Evolutionary conservation across 2,329 filamentous ascomycete species (phyloP).

Genomic region (Pseudogymnoascus sp.): DNA sequence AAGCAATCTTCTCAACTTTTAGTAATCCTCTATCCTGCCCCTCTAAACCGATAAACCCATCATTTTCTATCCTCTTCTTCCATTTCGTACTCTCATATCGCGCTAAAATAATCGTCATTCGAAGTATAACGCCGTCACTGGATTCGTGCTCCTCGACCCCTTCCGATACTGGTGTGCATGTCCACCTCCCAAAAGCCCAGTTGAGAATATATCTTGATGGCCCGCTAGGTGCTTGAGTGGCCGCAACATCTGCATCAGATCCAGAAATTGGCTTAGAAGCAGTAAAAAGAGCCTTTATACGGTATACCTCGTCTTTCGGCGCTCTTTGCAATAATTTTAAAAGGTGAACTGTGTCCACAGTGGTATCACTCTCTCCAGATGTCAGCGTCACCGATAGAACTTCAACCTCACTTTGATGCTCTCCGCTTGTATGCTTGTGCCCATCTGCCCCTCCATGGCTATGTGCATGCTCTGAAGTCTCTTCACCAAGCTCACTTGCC

Average conservation of each 20-base stretch:
- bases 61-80: constrained; percentile 62
- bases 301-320: constrained; percentile 89
- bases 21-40: constrained; percentile 41
- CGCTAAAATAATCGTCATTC: constrained; percentile 70
- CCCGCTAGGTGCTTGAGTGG: constrained; percentile 28
- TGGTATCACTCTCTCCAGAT: constrained; percentile 30
- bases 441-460: constrained; percentile 32
- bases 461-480: constrained; percentile 32
- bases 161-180: constrained; percentile 59
- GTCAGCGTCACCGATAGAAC: constrained; percentile 74
- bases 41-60: constrained; percentile 45
- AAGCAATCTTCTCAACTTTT: constrained; percentile 35
- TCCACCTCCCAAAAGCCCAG: constrained; percentile 97
- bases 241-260: constrained; percentile 42
- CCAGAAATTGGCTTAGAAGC: constrained; percentile 40
- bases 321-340: constrained; percentile 60
- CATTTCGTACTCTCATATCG: constrained; percentile 68
- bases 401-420: constrained; percentile 72
- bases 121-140: constrained; percentile 47
- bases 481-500: constrained; percentile 47
- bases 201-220: constrained; percentile 75
- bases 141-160: constrained; percentile 44
- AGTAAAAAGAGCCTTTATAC: constrained; percentile 70
- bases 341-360: constrained; percentile 54
- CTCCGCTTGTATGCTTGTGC: constrained; percentile 34